Percentiles rank a stretch among this genome's conserved stretches.
phyloP scores from a whole-genome alignment of 2,329 filamentous ascomycete species.

The Colletotrichum ledebouriae region DNA sequence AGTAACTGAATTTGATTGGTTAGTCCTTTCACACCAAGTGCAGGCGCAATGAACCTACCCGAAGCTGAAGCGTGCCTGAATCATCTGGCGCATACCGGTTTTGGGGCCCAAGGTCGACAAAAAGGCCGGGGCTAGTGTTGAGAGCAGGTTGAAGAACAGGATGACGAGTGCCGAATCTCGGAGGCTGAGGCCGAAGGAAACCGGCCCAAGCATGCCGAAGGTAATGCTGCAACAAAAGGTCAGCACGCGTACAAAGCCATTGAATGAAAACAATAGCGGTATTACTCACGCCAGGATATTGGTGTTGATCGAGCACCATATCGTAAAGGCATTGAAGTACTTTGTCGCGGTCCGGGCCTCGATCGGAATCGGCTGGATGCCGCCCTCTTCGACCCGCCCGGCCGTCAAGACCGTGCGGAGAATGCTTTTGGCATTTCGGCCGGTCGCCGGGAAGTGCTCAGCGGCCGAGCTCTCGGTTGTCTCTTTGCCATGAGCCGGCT shows the following conservation, averaged over 20 bases:
- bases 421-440: constrained; percentile 15
- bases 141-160: constrained; percentile 60
- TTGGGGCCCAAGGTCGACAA: constrained; percentile 58
- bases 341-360: constrained; percentile 49
- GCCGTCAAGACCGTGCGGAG: constrained; percentile 34
- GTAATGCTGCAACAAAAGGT: constrained; percentile 48
- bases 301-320: constrained; percentile 51
- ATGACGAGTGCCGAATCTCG: constrained; percentile 59
- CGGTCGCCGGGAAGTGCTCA: constrained; percentile 1
- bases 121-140: constrained; percentile 55
- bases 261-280: neutral
- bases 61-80: constrained; percentile 57
- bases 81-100: constrained; percentile 62
- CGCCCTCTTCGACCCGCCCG: constrained; percentile 48
- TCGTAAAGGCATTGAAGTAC: constrained; percentile 50
- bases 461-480: neutral
- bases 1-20: constrained; percentile 33
- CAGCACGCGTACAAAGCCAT: neutral
- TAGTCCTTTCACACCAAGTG: neutral
- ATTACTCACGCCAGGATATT: constrained; percentile 49
- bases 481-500: constrained; percentile 19
- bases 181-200: constrained; percentile 57
- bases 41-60: constrained; percentile 32
- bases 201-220: constrained; percentile 61
- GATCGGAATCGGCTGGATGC: constrained; percentile 48